Evolutionary conservation across 2,329 filamentous ascomycete genomes (phyloP), one percentile per base, ranked within the genome.

Genomic region (Aspergillus japonicus): DNA sequence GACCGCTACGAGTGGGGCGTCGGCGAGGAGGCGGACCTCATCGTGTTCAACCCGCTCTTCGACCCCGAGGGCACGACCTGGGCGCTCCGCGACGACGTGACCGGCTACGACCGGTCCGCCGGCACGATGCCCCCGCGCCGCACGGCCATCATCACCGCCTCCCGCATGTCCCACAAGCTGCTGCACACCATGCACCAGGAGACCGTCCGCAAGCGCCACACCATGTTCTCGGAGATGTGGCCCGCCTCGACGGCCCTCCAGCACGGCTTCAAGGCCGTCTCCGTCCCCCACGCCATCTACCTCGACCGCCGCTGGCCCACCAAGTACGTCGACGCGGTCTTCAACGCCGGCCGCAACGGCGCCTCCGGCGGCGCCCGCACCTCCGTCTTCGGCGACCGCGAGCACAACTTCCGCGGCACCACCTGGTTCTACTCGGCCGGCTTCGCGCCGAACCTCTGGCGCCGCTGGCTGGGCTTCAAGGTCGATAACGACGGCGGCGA

Each of bases 181-280:
- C 83, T 98, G 14, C 81, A 87, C 62, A 89, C 89, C 19, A 98
- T 98, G 94, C 94, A 98, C 80, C 85, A 87, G 57, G 92, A 96
- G 79, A 96, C 93, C 4, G 87, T 88, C 31, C 85, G 91, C 69
- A 88, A 89, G 71, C 93, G 92, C 68, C 90, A 96, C 75, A 90
- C 91, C 64, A 96, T 95, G 80, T 96, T 96, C 73, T 91, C 92
- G 0, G 94, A 98, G 76, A 97, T 97, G 93, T 97, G 92, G 92
- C 91, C 93, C 0, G 89, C 89, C 1, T 95, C 90, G 0, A 87
- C 91, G 1, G 91, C 93, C 1, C 83, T 98, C 10, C 93, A 97
- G 61, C 93, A 97, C 73, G 94, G 94, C 11, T 88, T 91, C 78
- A 98, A 97, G 79, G 92, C 91, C 42, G 92, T 97, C 14, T 96